Evolutionary conservation across 805 yeast genomes (phyloP).

Genomic region (Zygotorulaspora chibaensis): DNA sequence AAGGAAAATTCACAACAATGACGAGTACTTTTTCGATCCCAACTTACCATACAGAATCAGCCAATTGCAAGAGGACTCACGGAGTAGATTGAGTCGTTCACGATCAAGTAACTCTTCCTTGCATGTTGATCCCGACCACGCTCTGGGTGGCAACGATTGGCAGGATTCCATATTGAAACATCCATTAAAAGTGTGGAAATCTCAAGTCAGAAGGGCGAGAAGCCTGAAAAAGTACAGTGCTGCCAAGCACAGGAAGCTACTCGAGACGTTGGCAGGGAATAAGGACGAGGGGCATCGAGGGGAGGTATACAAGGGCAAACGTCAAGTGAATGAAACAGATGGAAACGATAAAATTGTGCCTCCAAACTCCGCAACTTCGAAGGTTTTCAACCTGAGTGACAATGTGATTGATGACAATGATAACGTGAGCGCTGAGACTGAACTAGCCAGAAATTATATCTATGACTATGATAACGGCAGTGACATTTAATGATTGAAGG

Average conservation of each 20-base stretch:
- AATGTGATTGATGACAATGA: conserved; percentile 2
- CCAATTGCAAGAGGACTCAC: not conserved
- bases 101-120: not conserved
- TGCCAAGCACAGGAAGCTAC: conserved; percentile 2
- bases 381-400: not conserved
- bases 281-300: not conserved
- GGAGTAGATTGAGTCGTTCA: conserved; percentile 1
- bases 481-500: not conserved
- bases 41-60: conserved; percentile 6
- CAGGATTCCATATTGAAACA: not conserved
- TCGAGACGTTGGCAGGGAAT: conserved; percentile 4
- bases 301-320: not conserved
- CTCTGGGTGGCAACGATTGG: not conserved
- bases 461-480: conserved; percentile 18
- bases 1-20: conserved; percentile 28
- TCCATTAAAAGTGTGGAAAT: conserved; percentile 14
- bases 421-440: conserved; percentile 29
- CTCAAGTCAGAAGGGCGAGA: conserved; percentile 12
- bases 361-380: not conserved
- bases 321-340: not conserved
- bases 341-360: not conserved
- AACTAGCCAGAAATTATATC: conserved; percentile 31
- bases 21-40: conserved; percentile 29
- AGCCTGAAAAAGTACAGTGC: conserved; percentile 7
- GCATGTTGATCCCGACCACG: not conserved